These are phyloP conservation scores for Colletotrichum sp. DNA, from an alignment of 2,329 filamentous ascomycete species.

Conservation along the genomic window DNA sequence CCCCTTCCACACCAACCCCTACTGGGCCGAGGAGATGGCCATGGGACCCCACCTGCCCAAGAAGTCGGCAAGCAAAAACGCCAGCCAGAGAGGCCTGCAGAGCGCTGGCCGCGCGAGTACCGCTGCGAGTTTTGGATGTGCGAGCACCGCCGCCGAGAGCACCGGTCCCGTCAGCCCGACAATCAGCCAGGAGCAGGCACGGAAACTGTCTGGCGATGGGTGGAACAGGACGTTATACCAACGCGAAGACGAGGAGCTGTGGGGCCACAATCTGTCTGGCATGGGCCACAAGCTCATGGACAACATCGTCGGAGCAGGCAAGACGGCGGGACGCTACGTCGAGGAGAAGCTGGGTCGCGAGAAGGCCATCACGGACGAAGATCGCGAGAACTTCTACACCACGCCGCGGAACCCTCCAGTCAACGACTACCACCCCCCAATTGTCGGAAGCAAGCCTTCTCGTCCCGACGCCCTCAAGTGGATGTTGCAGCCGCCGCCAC, in stretches of 20 bases:
- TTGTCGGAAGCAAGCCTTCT: constrained; percentile 76
- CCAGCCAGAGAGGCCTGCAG: constrained; percentile 62
- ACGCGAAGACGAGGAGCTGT: constrained; percentile 85
- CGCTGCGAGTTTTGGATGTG: constrained; percentile 40
- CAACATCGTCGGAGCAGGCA: constrained; percentile 63
- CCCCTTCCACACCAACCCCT: constrained; percentile 85
- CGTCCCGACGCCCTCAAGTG: constrained; percentile 77
- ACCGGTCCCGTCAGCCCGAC: constrained; percentile 44
- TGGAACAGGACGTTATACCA: constrained; percentile 85
- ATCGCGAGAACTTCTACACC: constrained; percentile 64
- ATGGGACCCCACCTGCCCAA: constrained; percentile 79
- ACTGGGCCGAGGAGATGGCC: constrained; percentile 86
- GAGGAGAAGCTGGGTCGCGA: constrained; percentile 60
- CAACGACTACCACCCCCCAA: constrained; percentile 85
- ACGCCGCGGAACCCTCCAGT: constrained; percentile 72
- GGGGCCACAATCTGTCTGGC: constrained; percentile 68
- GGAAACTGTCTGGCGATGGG: constrained; percentile 54
- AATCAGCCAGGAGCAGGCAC: constrained; percentile 52
- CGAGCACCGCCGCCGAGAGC: constrained; percentile 40
- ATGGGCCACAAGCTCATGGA: constrained; percentile 63
- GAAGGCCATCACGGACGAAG: constrained; percentile 54
- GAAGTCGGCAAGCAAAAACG: constrained; percentile 62
- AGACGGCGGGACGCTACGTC: constrained; percentile 58
- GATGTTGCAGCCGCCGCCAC: constrained; percentile 94
- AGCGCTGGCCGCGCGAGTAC: constrained; percentile 59